Base-by-base conservation (phyloP, 2,329 filamentous ascomycete species). In the Xenoacremonium recifei region DNA sequence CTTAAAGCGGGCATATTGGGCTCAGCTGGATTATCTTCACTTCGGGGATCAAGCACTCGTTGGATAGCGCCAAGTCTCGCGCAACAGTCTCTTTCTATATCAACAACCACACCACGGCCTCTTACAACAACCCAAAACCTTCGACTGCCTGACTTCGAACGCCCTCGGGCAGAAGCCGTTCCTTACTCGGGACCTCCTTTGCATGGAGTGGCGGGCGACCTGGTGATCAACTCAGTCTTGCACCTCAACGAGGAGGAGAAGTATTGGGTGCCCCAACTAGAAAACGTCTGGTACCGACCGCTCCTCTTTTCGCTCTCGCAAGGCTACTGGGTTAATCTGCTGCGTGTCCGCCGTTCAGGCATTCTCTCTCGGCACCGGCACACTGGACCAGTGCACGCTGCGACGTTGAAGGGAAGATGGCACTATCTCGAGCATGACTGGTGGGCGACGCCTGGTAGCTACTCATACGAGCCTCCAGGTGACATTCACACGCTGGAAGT, bases 401-500 rank as follows among this genome's bases (percentile, higher is more conserved):
- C 60, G 0, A 53, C 58, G 3, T 50, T 65, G 3, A 44, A 50
- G 16, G 62, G 62, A 2, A 50, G 57, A 16, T 65, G 62, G 63
- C 63, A 65, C 39, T 65, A 66, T 32, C 55, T 66, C 4, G 63
- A 66, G 42, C 61, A 66, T 30, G 48, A 51, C 1, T 65, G 62
- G 62, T 66, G 61, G 63, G 63, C 62, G 0, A 54, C 51, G 2
- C 58, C 64, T 37, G 62, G 62, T 4, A 55, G 63, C 4, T 61
- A 64, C 42, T 58, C 60, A 0, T 66, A 57, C 36, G 62, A 64
- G 50, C 62, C 62, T 1, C 61, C 55, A 1, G 61, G 61, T 2
- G 60, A 66, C 32, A 65, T 65, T 21, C 61, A 66, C 35, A 66
- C 61, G 4, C 47, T 65, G 7, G 58, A 64, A 35, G 62, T 64